Percentiles rank a stretch among this genome's conserved stretches.
phyloP scores from a whole-genome alignment of 352 stramenopile species.

The Pythium phragmitis region DNA sequence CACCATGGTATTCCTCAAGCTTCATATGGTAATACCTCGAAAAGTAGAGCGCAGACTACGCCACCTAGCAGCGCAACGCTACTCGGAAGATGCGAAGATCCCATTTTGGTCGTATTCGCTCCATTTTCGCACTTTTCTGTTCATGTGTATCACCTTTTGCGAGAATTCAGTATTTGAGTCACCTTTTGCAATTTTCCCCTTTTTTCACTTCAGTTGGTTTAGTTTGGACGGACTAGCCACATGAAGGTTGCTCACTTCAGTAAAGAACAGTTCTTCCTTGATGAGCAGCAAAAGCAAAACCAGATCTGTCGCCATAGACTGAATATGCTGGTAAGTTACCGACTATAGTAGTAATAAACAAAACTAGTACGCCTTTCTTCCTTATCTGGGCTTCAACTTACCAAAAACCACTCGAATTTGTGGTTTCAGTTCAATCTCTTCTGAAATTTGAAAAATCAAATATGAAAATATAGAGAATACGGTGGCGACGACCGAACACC shows the following conservation, averaged over 20 bases:
- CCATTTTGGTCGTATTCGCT: too few species aligned
- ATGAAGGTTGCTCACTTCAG: constrained; percentile 15
- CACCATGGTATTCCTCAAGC: too few species aligned
- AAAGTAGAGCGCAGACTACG: too few species aligned
- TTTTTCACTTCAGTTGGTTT: too few species aligned
- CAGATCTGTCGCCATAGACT: not conserved
- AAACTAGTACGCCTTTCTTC: not conserved
- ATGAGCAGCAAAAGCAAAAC: not conserved
- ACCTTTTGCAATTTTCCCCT: too few species aligned
- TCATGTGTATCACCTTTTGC: too few species aligned
- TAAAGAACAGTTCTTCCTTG: constrained; percentile 17
- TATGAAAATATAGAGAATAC: constrained; percentile 2
- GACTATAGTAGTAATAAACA: not conserved
- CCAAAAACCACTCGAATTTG: constrained; percentile 2
- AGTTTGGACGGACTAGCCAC: constrained; percentile 4
- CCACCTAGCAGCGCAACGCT: too few species aligned
- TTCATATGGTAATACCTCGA: too few species aligned
- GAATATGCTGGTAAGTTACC: not conserved
- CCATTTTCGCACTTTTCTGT: too few species aligned
- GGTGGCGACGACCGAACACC: not conserved
- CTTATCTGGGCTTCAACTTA: constrained; percentile 6
- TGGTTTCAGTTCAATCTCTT: not conserved
- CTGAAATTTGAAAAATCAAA: not conserved
- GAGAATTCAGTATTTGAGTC: too few species aligned
- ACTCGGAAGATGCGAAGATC: too few species aligned